A percentile compares a stretch with the other conserved stretches of the same genome.
Evolutionary conservation across 768 basidiomycete genomes (phyloP).

Genomic region (Gymnopilus dilepis): DNA sequence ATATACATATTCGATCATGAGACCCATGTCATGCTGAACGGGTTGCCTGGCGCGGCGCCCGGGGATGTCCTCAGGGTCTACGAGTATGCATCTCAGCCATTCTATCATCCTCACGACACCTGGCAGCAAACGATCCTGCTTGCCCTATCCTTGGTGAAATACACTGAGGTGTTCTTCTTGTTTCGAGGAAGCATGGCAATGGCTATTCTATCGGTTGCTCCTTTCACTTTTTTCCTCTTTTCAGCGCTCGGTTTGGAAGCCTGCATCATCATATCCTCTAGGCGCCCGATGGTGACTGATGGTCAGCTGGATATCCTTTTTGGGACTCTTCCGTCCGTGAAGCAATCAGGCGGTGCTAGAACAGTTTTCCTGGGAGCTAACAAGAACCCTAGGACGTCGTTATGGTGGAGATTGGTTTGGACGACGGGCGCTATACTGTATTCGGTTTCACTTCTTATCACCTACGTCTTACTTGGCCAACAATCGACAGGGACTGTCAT

Average conservation of each 20-base stretch:
- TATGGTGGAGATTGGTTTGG: slow-evolving; percentile 31
- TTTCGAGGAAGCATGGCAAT: not conserved
- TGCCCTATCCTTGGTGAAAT: not conserved
- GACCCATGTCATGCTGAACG: slow-evolving; percentile 22
- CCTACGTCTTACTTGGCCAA: slow-evolving; percentile 28
- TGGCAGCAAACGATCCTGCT: not conserved
- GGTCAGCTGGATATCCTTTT: slow-evolving; percentile 26
- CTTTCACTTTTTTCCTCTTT: not conserved
- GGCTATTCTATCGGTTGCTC: not conserved
- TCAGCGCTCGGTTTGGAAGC: slow-evolving; percentile 18
- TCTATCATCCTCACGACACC: not conserved
- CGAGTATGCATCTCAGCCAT: slow-evolving; percentile 17
- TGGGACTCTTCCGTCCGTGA: slow-evolving; percentile 27
- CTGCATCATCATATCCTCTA: slow-evolving; percentile 13
- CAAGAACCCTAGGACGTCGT: slow-evolving; percentile 17
- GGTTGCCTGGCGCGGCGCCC: slow-evolving; percentile 14
- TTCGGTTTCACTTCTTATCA: slow-evolving; percentile 22
- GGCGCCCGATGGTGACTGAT: slow-evolving; percentile 12
- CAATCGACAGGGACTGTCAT: slow-evolving; percentile 17
- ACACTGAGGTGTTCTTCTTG: not conserved
- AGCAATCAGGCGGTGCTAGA: slow-evolving; percentile 22
- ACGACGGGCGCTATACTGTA: slow-evolving; percentile 26
- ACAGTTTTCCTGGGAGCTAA: slow-evolving; percentile 29
- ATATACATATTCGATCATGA: slow-evolving; percentile 31
- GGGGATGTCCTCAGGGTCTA: slow-evolving; percentile 7